phyloP scores from a whole-genome alignment of 805 yeast species.

The Teunomyces gatunensis region DNA sequence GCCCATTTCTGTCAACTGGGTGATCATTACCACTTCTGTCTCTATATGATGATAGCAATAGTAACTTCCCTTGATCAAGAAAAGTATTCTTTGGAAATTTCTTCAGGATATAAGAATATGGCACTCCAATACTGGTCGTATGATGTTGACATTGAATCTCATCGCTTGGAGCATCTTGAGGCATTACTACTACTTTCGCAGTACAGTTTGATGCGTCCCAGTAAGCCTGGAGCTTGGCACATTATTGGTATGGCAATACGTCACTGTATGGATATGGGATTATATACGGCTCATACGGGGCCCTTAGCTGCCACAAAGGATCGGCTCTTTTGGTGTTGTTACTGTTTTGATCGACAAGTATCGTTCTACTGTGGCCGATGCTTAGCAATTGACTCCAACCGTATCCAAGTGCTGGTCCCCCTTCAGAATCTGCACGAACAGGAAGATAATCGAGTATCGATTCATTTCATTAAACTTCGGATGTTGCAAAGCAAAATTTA shows the following conservation, averaged over 20 bases:
- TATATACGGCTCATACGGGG: neutral
- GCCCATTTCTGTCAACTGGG: neutral
- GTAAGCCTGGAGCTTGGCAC: neutral
- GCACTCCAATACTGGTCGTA: neutral
- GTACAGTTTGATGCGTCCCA: conserved; percentile 1
- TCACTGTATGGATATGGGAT: neutral
- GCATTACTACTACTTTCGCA: conserved; percentile 1
- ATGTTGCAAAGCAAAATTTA: neutral
- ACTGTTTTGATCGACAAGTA: neutral
- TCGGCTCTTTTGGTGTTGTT: conserved; percentile 1
- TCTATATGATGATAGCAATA: neutral
- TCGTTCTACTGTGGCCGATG: neutral
- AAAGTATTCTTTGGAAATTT: neutral
- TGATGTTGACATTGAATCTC: neutral
- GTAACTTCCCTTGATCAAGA: neutral
- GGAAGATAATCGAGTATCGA: neutral
- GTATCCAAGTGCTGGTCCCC: neutral
- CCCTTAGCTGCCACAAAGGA: neutral
- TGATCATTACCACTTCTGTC: neutral
- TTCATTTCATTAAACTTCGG: neutral
- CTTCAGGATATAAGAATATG: neutral
- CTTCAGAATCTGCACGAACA: neutral
- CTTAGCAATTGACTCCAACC: neutral
- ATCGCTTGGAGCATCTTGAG: neutral
- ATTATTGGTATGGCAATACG: neutral